These are phyloP conservation scores for Huiozyma naganishii DNA, from an alignment of 805 yeast genomes.

Conservation along the genomic window DNA sequence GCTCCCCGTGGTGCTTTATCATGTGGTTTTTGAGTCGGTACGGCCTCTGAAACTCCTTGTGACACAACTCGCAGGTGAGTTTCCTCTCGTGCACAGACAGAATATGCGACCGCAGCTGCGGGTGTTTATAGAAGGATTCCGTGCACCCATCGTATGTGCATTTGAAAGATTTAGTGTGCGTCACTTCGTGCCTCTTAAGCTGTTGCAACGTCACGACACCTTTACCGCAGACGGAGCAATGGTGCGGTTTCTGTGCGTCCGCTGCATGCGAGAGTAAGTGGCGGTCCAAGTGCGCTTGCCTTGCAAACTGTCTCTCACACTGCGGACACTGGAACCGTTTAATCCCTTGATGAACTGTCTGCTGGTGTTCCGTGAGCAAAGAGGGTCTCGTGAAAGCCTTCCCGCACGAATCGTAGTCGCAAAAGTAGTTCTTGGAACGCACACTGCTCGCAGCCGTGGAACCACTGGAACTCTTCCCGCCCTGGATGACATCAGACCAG, in stretches of 20 bases:
- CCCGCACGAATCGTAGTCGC: slow-evolving; percentile 55
- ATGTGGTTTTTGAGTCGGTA: slow-evolving; percentile 57
- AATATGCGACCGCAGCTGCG: slow-evolving; percentile 64
- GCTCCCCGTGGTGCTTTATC: slow-evolving; percentile 50
- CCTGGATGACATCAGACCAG: neutral
- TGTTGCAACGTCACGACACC: slow-evolving; percentile 79
- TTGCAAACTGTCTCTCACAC: slow-evolving; percentile 56
- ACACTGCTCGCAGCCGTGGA: neutral
- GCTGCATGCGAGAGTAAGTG: slow-evolving; percentile 56
- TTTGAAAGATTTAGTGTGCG: slow-evolving; percentile 58
- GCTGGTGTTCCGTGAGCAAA: slow-evolving; percentile 66
- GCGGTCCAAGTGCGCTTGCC: slow-evolving; percentile 71
- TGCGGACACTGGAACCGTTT: slow-evolving; percentile 61
- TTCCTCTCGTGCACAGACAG: slow-evolving; percentile 46
- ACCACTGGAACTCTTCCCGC: neutral
- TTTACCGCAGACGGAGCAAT: slow-evolving; percentile 66
- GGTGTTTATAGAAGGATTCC: slow-evolving; percentile 63
- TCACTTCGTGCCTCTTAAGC: slow-evolving; percentile 66
- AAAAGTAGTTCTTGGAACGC: slow-evolving; percentile 51
- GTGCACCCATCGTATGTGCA: slow-evolving; percentile 56
- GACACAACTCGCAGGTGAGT: slow-evolving; percentile 53
- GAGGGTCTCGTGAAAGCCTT: slow-evolving; percentile 78
- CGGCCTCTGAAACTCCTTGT: slow-evolving; percentile 52
- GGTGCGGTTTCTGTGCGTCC: slow-evolving; percentile 51
- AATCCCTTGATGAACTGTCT: slow-evolving; percentile 60